These are phyloP conservation scores for Botryosphaeria agaves DNA, from an alignment of 2,329 filamentous ascomycete genomes.

Conservation along the genomic window DNA sequence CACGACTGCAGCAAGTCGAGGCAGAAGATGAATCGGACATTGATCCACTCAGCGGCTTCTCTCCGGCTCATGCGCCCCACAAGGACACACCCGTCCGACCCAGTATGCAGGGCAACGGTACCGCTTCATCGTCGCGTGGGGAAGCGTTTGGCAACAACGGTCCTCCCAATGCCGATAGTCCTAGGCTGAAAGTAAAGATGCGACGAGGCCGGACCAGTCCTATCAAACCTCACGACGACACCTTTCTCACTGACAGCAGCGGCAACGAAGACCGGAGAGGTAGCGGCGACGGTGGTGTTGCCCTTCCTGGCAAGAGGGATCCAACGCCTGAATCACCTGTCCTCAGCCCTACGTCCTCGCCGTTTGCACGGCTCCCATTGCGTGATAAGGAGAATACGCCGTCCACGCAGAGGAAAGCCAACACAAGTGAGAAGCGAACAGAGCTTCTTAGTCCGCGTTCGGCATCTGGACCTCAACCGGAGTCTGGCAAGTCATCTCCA, in stretches of 20 bases:
- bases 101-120: constrained; percentile 30
- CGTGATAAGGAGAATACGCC: neutral
- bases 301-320: constrained; percentile 6
- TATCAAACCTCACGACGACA: constrained; percentile 18
- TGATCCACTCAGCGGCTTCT: constrained; percentile 43
- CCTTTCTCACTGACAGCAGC: constrained; percentile 36
- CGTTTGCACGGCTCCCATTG: constrained; percentile 2
- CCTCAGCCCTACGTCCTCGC: constrained; percentile 2
- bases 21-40: constrained; percentile 12
- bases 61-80: constrained; percentile 57
- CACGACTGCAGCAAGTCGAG: constrained; percentile 10
- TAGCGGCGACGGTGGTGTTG: constrained; percentile 13
- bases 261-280: constrained; percentile 36
- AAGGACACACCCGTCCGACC: constrained; percentile 53
- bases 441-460: constrained; percentile 7
- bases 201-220: constrained; percentile 10
- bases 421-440: constrained; percentile 10
- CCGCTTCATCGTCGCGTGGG: constrained; percentile 10
- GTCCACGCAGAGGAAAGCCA: constrained; percentile 10
- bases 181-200: constrained; percentile 23
- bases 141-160: constrained; percentile 12
- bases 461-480: neutral
- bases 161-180: constrained; percentile 11
- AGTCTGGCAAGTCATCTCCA: too few species aligned
- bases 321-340: constrained; percentile 4